Base-by-base conservation (phyloP, 2,329 filamentous ascomycete genomes). In the Magnaporthiopsis poae region DNA sequence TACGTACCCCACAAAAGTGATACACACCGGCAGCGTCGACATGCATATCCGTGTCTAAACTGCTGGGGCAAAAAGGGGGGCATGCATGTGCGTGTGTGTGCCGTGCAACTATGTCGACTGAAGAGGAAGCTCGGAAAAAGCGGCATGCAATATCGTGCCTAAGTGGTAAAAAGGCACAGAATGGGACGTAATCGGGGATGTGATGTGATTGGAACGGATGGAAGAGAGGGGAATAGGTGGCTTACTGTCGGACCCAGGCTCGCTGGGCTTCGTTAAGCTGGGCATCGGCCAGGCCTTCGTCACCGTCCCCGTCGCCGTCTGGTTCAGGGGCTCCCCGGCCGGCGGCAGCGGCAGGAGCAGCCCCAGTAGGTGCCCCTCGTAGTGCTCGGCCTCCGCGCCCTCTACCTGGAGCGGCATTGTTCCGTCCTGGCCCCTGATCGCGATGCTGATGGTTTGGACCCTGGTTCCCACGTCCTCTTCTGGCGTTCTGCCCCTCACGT, bases 161-260 rank as follows among this genome's bases (percentile, higher is more conserved):
- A 56, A 56, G 46, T 56, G 46, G 46, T 56, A 56, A 56, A 56
- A 56, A 56, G 13, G 21, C 46, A 56, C n/a, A 56, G 18, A 25
- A 56, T 56, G 46, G 18, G 46, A 56, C 46, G 46, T n/a, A 25
- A 25, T 56, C 15, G 46, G 46, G 39, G 3, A 13, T n/a, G 21
- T 56, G 21, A n/a, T 56, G 21, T 25, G 46, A 56, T 25, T 52
- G 46, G 31, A 29, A 31, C 12, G 27, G n/a, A 61, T 12, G 27
- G 8, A 29, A 31, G 31, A 21, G 60, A 21, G 60, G 60, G 60
- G 31, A 61, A 31, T 4, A 18, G 27, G n/a, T 13, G 27, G 61
- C 64, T 18, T 36, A 65, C 52, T 70, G 66, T 36, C 69, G 63
- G 2, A 71, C 64, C 70, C 69, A 70, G 7, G 65, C 67, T n/a